Evolutionary conservation across 2,329 filamentous ascomycete genomes (phyloP).

Genomic region (Colletotrichum cordylinicola): DNA sequence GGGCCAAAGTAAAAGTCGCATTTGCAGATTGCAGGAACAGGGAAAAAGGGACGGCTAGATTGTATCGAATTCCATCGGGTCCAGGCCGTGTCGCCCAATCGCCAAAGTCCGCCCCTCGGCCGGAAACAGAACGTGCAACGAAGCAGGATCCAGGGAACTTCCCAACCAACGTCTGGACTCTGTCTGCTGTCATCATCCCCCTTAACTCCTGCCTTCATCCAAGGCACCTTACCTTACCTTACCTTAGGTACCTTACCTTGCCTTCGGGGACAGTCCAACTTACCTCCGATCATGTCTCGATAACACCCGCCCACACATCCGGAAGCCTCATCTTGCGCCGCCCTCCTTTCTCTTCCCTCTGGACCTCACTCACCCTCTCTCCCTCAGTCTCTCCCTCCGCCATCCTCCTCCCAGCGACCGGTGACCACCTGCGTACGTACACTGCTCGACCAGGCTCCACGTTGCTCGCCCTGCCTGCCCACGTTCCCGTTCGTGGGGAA

Average conservation of each 20-base stretch:
- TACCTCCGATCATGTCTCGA: not conserved
- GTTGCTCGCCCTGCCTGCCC: not conserved
- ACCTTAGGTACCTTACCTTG: too few relatives aligned
- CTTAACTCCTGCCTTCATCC: not conserved
- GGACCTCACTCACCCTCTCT: not conserved
- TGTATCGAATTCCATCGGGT: not conserved
- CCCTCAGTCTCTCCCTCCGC: not conserved
- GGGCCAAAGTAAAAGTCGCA: not conserved
- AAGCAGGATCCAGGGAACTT: not conserved
- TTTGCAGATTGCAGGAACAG: not conserved
- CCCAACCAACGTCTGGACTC: not conserved
- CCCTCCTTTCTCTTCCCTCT: not conserved
- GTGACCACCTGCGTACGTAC: not conserved
- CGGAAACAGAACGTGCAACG: slow-evolving; percentile 5
- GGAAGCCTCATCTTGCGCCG: not conserved
- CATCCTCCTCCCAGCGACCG: not conserved
- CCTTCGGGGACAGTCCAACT: not conserved
- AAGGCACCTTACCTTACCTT: too few relatives aligned
- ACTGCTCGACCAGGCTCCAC: not conserved
- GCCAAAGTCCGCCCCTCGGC: not conserved
- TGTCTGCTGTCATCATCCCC: not conserved
- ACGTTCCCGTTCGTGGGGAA: not conserved
- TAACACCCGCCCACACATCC: not conserved
- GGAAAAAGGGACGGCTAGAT: not conserved
- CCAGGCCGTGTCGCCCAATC: not conserved